These are phyloP conservation scores for Auricularia cornea DNA, from an alignment of 768 basidiomycete genomes.

Conservation along the genomic window DNA sequence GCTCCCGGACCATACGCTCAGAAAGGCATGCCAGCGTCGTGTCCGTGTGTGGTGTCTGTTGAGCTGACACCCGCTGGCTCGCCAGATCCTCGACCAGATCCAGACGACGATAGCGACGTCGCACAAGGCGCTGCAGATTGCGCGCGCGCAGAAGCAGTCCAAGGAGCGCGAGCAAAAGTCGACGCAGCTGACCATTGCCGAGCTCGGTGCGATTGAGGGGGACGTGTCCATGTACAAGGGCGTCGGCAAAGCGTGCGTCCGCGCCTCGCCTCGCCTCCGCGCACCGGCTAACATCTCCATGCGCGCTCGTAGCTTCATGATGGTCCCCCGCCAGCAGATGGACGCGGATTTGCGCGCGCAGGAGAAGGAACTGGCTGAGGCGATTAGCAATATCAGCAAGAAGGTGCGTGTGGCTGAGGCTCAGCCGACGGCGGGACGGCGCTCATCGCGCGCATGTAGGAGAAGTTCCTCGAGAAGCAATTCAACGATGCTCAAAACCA, in stretches of 20 bases:
- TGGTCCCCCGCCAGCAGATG: conserved; percentile 73
- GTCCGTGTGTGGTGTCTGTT: too few relatives aligned
- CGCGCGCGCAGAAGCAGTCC: conserved; percentile 62
- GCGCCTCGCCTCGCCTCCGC: neutral
- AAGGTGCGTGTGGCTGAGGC: conserved; percentile 46
- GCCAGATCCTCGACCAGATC: conserved; percentile 84
- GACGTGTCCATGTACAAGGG: conserved; percentile 86
- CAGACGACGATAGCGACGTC: conserved; percentile 86
- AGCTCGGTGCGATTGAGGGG: conserved; percentile 61
- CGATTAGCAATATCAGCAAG: conserved; percentile 72
- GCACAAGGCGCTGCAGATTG: conserved; percentile 64
- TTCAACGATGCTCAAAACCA: conserved; percentile 84
- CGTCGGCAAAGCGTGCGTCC: conserved; percentile 84
- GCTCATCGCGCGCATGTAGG: conserved; percentile 33
- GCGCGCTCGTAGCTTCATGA: conserved; percentile 67
- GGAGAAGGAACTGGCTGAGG: conserved; percentile 79
- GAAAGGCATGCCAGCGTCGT: conserved; percentile 45
- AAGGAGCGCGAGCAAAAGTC: conserved; percentile 90
- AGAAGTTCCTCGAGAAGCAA: conserved; percentile 90
- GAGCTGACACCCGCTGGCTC: too few relatives aligned
- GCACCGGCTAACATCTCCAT: neutral
- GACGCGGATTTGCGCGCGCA: conserved; percentile 63
- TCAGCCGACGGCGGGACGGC: neutral
- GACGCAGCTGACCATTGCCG: conserved; percentile 79
- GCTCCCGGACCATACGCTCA: conserved; percentile 72